Percentiles rank a stretch among this genome's conserved stretches.
Conservation (phyloP, 768 basidiomycete genomes). For the Russula sp. region DNA sequence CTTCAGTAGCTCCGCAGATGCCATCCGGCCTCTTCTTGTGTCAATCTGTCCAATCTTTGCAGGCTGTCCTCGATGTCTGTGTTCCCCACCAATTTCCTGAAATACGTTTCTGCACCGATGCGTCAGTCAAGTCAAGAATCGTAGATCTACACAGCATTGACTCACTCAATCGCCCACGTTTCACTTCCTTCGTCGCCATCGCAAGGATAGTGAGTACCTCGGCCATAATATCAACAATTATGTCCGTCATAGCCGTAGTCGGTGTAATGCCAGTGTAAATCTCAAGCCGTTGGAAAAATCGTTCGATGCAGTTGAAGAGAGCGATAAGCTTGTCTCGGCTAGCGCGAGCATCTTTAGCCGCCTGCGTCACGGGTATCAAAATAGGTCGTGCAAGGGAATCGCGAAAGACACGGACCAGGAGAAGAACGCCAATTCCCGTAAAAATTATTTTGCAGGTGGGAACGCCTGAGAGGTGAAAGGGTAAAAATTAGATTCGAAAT, state of each 20-base stretch:
- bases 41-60: neutral
- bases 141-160: neutral
- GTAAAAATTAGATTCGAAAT: neutral
- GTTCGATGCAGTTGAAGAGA: neutral
- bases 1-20: neutral
- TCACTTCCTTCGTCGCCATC: neutral
- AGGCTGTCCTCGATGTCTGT: neutral
- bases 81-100: neutral
- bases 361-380: neutral
- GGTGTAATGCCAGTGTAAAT: neutral
- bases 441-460: neutral
- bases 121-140: neutral
- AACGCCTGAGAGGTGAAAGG: neutral
- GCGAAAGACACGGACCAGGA: neutral
- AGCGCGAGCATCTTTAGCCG: neutral
- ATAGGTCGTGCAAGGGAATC: neutral
- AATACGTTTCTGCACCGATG: neutral
- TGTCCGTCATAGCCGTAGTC: neutral
- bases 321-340: neutral
- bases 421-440: neutral
- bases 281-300: neutral
- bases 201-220: neutral
- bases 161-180: neutral
- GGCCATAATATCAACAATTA: neutral
- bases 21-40: neutral